Conservation (phyloP, 1,139 yeast species). For the Sugiyamaella castrensis region DNA sequence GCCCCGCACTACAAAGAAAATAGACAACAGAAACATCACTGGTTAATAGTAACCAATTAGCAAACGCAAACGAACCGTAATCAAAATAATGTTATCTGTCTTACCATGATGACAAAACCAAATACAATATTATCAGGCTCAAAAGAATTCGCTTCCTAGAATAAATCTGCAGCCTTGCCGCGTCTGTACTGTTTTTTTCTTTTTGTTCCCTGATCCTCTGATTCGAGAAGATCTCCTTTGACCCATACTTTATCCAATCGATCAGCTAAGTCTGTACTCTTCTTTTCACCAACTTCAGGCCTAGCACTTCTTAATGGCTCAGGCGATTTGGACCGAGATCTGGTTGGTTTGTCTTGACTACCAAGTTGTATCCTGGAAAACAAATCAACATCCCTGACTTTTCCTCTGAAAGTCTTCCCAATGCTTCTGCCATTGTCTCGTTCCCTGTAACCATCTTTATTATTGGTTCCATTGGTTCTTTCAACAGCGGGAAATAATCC, state of each 20-base stretch:
- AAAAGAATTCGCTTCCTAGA: too few relatives aligned
- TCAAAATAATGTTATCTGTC: too few relatives aligned
- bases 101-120: too few relatives aligned
- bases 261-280: conserved; percentile 10
- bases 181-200: too few relatives aligned
- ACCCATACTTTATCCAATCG: conserved; percentile 13
- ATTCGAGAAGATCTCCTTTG: conserved; percentile 18
- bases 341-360: background rate
- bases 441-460: background rate
- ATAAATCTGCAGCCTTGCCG: too few relatives aligned
- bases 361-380: conserved; percentile 20
- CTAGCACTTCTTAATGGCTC: background rate
- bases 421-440: conserved; percentile 4
- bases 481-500: background rate
- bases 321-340: conserved; percentile 9
- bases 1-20: too few relatives aligned
- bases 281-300: background rate
- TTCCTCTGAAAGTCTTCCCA: background rate
- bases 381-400: conserved; percentile 18
- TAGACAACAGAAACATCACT: too few relatives aligned
- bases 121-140: too few relatives aligned
- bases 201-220: too few relatives aligned
- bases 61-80: too few relatives aligned
- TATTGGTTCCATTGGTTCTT: background rate
- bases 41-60: too few relatives aligned